phyloP scores from a whole-genome alignment of 2,329 filamentous ascomycete species.

The Phaeosphaeria sp. region DNA sequence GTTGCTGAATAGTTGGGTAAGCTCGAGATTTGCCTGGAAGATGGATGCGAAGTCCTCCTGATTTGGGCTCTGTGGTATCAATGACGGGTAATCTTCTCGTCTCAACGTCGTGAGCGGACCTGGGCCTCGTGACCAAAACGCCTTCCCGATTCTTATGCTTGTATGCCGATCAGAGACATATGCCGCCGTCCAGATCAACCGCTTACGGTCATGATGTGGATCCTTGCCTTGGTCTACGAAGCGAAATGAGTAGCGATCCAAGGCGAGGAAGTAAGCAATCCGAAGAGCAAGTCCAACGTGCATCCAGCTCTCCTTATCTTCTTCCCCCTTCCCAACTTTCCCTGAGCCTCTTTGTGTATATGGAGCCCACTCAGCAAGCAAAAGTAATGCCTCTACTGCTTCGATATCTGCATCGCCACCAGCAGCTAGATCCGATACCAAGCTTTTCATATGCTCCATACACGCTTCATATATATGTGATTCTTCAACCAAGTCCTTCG shows the following conservation, averaged over 20 bases:
- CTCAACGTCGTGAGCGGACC: conserved; percentile 70
- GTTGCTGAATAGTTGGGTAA: conserved; percentile 76
- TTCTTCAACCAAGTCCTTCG: conserved; percentile 72
- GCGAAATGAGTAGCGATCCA: conserved; percentile 73
- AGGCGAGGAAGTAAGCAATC: conserved; percentile 72
- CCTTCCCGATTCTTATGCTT: conserved; percentile 73
- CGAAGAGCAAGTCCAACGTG: conserved; percentile 74
- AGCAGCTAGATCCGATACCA: conserved; percentile 71
- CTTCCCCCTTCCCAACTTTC: conserved; percentile 72
- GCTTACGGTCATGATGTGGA: conserved; percentile 66
- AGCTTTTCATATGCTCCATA: conserved; percentile 72
- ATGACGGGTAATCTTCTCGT: conserved; percentile 71
- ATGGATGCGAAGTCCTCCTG: conserved; percentile 73
- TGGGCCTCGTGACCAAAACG: conserved; percentile 76
- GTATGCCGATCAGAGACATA: conserved; percentile 55
- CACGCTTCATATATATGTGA: conserved; percentile 70
- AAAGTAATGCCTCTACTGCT: conserved; percentile 72
- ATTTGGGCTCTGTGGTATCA: conserved; percentile 64
- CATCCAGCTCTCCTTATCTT: conserved; percentile 80
- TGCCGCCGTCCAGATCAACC: conserved; percentile 70
- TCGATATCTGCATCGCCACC: conserved; percentile 72
- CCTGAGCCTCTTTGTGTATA: conserved; percentile 68
- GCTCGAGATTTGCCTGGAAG: conserved; percentile 73
- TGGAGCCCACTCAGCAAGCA: conserved; percentile 77
- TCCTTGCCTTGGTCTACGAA: conserved; percentile 66